Percentiles rank a stretch among this genome's conserved stretches.
These are phyloP conservation scores for Suillus paluster DNA, from an alignment of 768 basidiomycete species.

Conservation along the genomic window DNA sequence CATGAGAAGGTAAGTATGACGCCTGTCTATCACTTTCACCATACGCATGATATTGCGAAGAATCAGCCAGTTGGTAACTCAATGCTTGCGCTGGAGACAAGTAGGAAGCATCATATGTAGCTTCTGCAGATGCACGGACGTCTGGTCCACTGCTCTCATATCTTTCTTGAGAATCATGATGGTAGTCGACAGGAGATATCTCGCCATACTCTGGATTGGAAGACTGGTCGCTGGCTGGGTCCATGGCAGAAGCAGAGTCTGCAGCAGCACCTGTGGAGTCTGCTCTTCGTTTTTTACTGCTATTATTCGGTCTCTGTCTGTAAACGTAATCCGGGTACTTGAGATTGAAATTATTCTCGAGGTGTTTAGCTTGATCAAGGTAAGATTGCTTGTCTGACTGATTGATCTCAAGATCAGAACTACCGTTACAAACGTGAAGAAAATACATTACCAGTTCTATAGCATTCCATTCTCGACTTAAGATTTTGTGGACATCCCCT, in stretches of 20 bases:
- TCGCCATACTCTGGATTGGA: conserved; percentile 40
- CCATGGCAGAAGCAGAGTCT: conserved; percentile 35
- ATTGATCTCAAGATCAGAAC: conserved; percentile 10
- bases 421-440: conserved; percentile 5
- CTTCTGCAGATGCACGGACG: conserved; percentile 23
- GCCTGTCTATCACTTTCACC: conserved; percentile 24
- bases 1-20: conserved; percentile 30
- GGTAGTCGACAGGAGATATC: conserved; percentile 42
- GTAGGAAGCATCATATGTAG: conserved; percentile 18
- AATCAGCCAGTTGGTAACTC: conserved; percentile 31
- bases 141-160: conserved; percentile 18
- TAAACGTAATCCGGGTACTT: conserved; percentile 93
- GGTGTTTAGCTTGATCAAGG: conserved; percentile 81
- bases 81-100: conserved; percentile 20
- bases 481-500: conserved; percentile 86
- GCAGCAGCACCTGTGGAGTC: conserved; percentile 36
- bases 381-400: conserved; percentile 87
- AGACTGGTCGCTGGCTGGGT: conserved; percentile 37
- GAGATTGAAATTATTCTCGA: conserved; percentile 85
- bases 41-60: conserved; percentile 24
- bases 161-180: conserved; percentile 23
- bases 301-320: conserved; percentile 85
- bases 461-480: conserved; percentile 84
- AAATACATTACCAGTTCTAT: conserved; percentile 67
- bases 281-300: conserved; percentile 62